Evolutionary conservation across 495 filamentous ascomycete species (phyloP), one percentile per base, ranked within the genome.

Genomic region (Daldinia caldariorum): DNA sequence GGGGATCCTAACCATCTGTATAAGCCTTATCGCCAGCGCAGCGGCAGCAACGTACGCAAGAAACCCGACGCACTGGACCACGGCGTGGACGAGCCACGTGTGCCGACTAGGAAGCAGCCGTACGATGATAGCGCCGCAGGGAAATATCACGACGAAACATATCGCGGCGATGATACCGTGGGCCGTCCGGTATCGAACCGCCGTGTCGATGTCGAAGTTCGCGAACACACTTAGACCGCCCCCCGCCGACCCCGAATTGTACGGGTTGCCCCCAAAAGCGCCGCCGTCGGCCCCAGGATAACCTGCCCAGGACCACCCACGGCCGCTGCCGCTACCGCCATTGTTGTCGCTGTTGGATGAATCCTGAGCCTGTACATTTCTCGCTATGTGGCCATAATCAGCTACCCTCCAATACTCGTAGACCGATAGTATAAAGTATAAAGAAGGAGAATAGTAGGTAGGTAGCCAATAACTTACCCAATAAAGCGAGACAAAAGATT

Each of bases 11-110:
- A 81, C 76, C n/a, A 55, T 67, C 54, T 41, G 81, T 70, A 79
- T 84, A 64, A 76, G 83, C 14, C 77, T 78, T 7, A 92, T 76
- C 1, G 91, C 91, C 34, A 91, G 43, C 0, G 79, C 88, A 6
- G 89, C 79, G 0, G 85, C 90, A 4, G 83, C 80, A 16, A 89
- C 69, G 5, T 83, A 83, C 0, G 88, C 47, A 3, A 74, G 43
- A 38, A 86, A 80, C 8, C 85, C 83, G 12, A 89, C 62, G 0
- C 85, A 20, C 76, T 93, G 91, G 6, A 83, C 62, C 0, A 75
- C 53, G 1, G 79, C 87, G 78, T 93, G 91, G 1, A 87, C 47
- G 51, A 75, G 69, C 16, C 81, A 60, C 2, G 77, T 61, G 31
- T 64, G 49, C 0, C 72, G 74, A 29, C 77, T 72, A 4, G 82